A percentile compares a stretch with the other conserved stretches of the same genome.
Conservation (phyloP, 1,284 basidiomycete genomes). For the Boletellus sp. region DNA sequence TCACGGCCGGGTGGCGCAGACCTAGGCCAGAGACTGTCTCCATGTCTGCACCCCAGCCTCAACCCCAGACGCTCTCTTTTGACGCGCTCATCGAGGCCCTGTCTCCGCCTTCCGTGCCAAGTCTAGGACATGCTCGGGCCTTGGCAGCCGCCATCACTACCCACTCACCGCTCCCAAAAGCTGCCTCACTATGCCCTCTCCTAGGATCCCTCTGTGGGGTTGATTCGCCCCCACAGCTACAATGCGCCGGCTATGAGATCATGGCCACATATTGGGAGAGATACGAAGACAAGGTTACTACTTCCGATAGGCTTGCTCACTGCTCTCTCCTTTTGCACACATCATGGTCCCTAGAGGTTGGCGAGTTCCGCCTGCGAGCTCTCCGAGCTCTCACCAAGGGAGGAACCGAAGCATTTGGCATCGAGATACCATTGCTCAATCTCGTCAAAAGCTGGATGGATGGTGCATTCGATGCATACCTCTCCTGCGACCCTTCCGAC, state of each 20-base stretch:
- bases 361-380: constrained; percentile 67
- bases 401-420: constrained; percentile 58
- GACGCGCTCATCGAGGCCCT: constrained; percentile 50
- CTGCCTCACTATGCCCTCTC: constrained; percentile 49
- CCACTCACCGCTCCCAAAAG: constrained; percentile 48
- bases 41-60: constrained; percentile 19
- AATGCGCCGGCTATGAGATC: constrained; percentile 67
- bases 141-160: constrained; percentile 37
- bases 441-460: constrained; percentile 61
- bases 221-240: constrained; percentile 51
- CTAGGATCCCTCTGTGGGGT: constrained; percentile 53
- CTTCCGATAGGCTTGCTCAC: constrained; percentile 56
- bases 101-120: constrained; percentile 56
- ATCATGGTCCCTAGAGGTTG: constrained; percentile 59
- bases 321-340: constrained; percentile 56
- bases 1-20: constrained; percentile 41
- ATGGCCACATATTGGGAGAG: constrained; percentile 64
- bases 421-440: constrained; percentile 54
- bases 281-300: constrained; percentile 44
- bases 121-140: constrained; percentile 47
- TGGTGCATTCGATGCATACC: constrained; percentile 54
- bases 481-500: constrained; percentile 41
- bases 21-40: constrained; percentile 36
- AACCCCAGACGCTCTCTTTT: constrained; percentile 35
- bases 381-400: constrained; percentile 55